These are phyloP conservation scores for Colletotrichum tamarilloi DNA, from an alignment of 2,329 filamentous ascomycete genomes.

Conservation along the genomic window DNA sequence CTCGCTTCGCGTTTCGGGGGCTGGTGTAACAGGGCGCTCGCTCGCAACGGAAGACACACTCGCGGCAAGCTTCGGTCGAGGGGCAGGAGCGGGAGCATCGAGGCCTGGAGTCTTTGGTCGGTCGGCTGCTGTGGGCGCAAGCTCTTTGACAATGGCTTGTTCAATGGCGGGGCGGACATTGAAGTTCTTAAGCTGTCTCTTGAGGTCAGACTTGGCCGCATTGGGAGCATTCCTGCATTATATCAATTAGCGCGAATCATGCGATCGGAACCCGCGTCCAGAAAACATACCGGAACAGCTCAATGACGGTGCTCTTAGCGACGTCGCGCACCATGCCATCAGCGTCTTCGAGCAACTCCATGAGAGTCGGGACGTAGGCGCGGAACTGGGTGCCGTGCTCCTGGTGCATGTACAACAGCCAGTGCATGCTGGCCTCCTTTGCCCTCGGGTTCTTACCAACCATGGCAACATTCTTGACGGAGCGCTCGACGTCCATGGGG, in stretches of 20 bases:
- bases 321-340: conserved; percentile 88
- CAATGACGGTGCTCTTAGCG: conserved; percentile 85
- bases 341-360: conserved; percentile 89
- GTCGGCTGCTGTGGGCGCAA: conserved; percentile 63
- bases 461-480: conserved; percentile 82
- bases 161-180: conserved; percentile 90
- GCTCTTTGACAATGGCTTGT: conserved; percentile 80
- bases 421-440: conserved; percentile 86
- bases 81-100: conserved; percentile 49
- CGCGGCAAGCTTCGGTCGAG: conserved; percentile 59
- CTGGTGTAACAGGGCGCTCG: conserved; percentile 69
- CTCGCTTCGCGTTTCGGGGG: conserved; percentile 73
- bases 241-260: conserved; percentile 79
- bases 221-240: conserved; percentile 82
- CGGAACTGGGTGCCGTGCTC: conserved; percentile 85
- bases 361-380: conserved; percentile 82
- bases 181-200: conserved; percentile 84
- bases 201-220: conserved; percentile 87
- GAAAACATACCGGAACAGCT: conserved; percentile 78
- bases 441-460: conserved; percentile 83
- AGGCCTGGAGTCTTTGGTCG: conserved; percentile 54
- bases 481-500: conserved; percentile 80
- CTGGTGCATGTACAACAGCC: conserved; percentile 87
- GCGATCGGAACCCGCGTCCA: background rate
- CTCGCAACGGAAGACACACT: conserved; percentile 61